Evolutionary conservation across 2,329 filamentous ascomycete genomes (phyloP), one percentile per base, ranked within the genome.

Genomic region (Helotiales sp.): DNA sequence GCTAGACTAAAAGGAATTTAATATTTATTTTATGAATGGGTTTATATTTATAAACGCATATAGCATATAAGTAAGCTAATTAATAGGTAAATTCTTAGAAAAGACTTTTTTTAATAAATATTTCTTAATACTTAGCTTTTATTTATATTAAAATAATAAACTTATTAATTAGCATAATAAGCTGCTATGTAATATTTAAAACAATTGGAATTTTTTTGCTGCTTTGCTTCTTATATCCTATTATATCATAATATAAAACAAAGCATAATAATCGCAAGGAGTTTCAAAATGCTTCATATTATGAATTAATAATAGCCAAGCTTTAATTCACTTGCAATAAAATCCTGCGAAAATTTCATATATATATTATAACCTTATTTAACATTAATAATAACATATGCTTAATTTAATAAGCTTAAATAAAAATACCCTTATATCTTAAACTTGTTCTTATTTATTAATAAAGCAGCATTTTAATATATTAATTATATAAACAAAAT

Each of bases 41-140:
- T 87, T 86, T 69, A 97, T 87, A 77, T 97, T 96, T 76, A 92
- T 93, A 80, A 97, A 97, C 17, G 93, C 84, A 73, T 97, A 97
- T 22, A 97, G 87, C 5, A 97, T 80, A 75, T 97, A 93, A 0
- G 93, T 97, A 45, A 97, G 86, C 61, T 91, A 89, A 67, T 93
- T 86, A 2, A 85, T 87, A 0, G 91, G 91, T 13, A 97, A 85
- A 76, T 96, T 87, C 76, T 95, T 90, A 0, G 93, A 93, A 17
- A 89, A 85, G 77, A 95, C 91, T 73, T 93, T 90, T 65, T 88
- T 45, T 83, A 91, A 78, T 97, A 97, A 73, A 96, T 93, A 71
- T 91, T 91, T 92, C 82, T 47, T 49, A 20, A 37, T 28, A 43
- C 30, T 20, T 26, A 28, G 34, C 13, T 49, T 13, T n/a, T 37